Conservation (phyloP, 2,329 filamentous ascomycete species). For the Botryosphaeria dothidea region DNA sequence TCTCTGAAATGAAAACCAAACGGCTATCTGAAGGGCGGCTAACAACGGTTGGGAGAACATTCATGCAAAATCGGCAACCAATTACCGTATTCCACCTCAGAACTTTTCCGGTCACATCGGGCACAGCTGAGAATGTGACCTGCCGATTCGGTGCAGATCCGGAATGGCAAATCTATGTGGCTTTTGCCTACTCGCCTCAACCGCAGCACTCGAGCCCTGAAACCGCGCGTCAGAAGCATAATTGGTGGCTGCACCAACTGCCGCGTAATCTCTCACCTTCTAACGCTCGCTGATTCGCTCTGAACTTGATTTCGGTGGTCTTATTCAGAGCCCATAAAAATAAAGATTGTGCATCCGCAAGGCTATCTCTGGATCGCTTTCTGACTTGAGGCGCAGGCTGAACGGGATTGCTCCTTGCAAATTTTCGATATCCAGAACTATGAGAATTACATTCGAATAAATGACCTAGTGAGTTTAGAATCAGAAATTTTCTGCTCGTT, state of each 20-base stretch:
- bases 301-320: background rate
- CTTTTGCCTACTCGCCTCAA: background rate
- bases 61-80: conserved; percentile 4
- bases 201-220: background rate
- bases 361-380: background rate
- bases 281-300: background rate
- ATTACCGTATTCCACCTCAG: background rate
- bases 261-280: background rate
- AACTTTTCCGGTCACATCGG: background rate
- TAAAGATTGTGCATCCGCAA: background rate
- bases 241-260: background rate
- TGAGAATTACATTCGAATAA: too few species aligned
- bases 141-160: background rate
- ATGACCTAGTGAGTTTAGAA: too few species aligned
- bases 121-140: background rate
- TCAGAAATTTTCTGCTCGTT: too few species aligned
- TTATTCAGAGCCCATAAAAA: background rate
- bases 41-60: background rate
- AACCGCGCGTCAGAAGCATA: background rate
- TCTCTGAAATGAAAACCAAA: background rate
- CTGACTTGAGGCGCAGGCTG: too few species aligned
- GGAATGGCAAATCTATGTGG: background rate
- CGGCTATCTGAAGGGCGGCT: background rate
- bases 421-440: too few species aligned
- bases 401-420: too few species aligned